Evolutionary conservation across 108 stramenopile genomes (phyloP).

Genomic region (Nitzschia palea): DNA sequence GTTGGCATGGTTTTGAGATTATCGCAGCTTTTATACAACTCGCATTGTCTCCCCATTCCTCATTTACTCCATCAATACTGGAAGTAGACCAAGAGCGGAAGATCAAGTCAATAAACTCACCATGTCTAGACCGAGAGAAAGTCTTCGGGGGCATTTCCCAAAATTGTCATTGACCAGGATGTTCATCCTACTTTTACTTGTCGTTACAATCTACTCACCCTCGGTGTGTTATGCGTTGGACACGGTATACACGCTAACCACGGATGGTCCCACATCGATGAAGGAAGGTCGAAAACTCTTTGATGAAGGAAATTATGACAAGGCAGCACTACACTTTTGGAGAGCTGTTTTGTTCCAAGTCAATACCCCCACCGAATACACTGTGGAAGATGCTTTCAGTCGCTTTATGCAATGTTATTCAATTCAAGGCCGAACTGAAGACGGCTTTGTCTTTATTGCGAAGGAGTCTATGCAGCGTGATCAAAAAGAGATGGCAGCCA

Average conservation of each 20-base stretch:
- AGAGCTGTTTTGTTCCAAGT: slow-evolving; percentile 61
- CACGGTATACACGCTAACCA: slow-evolving; percentile 11
- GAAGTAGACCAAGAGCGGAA: too few relatives aligned
- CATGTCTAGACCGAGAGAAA: too few relatives aligned
- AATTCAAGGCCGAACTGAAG: slow-evolving; percentile 47
- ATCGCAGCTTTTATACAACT: too few relatives aligned
- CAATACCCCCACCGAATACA: slow-evolving; percentile 41
- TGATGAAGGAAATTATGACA: slow-evolving; percentile 40
- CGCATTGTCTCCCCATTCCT: too few relatives aligned
- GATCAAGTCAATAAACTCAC: too few relatives aligned
- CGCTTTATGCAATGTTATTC: slow-evolving; percentile 67
- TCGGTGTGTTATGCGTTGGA: slow-evolving; percentile 23
- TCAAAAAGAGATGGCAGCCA: slow-evolving; percentile 65
- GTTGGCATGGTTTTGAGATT: too few relatives aligned
- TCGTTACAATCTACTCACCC: too few relatives aligned
- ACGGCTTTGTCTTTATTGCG: slow-evolving; percentile 71
- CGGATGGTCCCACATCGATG: slow-evolving; percentile 53
- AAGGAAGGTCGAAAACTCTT: slow-evolving; percentile 50
- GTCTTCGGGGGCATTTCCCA: too few relatives aligned
- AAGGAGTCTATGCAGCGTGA: slow-evolving; percentile 64
- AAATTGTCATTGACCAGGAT: too few relatives aligned
- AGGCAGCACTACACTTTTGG: slow-evolving; percentile 67
- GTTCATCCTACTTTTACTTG: too few relatives aligned
- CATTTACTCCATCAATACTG: too few relatives aligned
- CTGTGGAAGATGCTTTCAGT: slow-evolving; percentile 67